These are phyloP conservation scores for Suillus paluster DNA, from an alignment of 768 basidiomycete species.

Conservation along the genomic window DNA sequence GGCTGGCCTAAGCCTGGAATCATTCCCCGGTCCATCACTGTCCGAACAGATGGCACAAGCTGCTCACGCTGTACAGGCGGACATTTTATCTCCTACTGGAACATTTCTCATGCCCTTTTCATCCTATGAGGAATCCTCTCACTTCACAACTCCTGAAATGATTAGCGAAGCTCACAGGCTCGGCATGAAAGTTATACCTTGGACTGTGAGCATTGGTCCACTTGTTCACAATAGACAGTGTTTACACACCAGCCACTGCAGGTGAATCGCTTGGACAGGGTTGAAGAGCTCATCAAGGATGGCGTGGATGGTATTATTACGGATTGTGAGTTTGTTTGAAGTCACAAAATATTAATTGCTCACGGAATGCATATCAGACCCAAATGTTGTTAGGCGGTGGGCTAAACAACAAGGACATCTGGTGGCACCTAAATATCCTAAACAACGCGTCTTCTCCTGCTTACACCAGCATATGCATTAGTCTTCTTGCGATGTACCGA, in stretches of 20 bases:
- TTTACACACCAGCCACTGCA: constrained; percentile 24
- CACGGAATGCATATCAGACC: constrained; percentile 41
- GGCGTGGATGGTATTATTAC: constrained; percentile 81
- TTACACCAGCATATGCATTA: constrained; percentile 54
- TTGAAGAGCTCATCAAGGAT: constrained; percentile 61
- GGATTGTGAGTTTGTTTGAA: constrained; percentile 51
- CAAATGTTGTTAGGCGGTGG: constrained; percentile 59
- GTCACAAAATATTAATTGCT: background rate
- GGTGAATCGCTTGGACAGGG: constrained; percentile 65
- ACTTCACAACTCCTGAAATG: constrained; percentile 73
- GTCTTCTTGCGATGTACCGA: background rate
- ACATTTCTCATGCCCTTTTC: constrained; percentile 45
- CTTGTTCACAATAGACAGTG: no score
- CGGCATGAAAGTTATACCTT: constrained; percentile 69
- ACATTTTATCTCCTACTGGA: constrained; percentile 67
- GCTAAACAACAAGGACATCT: constrained; percentile 54
- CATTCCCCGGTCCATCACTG: constrained; percentile 64
- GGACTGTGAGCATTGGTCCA: constrained; percentile 57
- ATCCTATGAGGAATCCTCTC: constrained; percentile 45
- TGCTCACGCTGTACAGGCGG: constrained; percentile 63
- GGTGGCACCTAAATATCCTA: constrained; percentile 62
- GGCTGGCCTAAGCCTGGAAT: constrained; percentile 63
- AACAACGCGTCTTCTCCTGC: constrained; percentile 63
- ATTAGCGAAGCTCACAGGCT: constrained; percentile 66
- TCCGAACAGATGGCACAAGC: constrained; percentile 69